Evolutionary conservation across 768 basidiomycete species (phyloP).

Genomic region (Solioccasus polychromus): DNA sequence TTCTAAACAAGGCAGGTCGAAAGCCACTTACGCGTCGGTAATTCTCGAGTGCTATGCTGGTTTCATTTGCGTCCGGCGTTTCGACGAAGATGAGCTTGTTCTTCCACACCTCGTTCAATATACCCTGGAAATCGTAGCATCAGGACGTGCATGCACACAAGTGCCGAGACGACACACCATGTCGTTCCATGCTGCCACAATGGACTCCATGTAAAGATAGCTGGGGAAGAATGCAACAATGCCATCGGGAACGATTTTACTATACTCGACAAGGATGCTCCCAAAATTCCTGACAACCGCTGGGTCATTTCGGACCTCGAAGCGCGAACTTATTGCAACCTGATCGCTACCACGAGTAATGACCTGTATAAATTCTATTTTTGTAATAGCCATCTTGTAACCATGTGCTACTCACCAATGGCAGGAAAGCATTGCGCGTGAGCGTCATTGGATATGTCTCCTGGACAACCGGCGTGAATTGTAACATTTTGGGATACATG

Average conservation of each 20-base stretch:
- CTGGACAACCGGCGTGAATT: constrained; percentile 94
- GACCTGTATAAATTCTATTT: constrained; percentile 49
- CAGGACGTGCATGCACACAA: neutral
- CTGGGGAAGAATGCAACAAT: constrained; percentile 99
- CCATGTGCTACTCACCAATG: constrained; percentile 58
- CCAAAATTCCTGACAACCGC: constrained; percentile 99
- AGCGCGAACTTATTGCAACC: constrained; percentile 96
- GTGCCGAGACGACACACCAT: constrained; percentile 64
- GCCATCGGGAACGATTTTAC: constrained; percentile 96
- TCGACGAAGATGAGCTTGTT: constrained; percentile 99
- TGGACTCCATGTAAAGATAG: constrained; percentile 99
- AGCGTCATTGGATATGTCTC: constrained; percentile 98
- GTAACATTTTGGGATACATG: constrained; percentile 99
- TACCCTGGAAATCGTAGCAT: constrained; percentile 59
- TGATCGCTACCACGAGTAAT: constrained; percentile 98
- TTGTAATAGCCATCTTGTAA: neutral
- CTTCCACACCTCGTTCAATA: constrained; percentile 99
- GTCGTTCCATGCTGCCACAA: constrained; percentile 99
- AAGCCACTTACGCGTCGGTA: constrained; percentile 74
- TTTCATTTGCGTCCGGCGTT: constrained; percentile 98
- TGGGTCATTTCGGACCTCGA: constrained; percentile 98
- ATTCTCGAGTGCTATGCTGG: constrained; percentile 95
- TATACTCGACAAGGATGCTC: constrained; percentile 96
- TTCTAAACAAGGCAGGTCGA: neutral
- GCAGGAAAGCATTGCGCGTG: constrained; percentile 93